Evolutionary conservation across 192 early-diverging fungal species (phyloP), one percentile per base, ranked within the genome.

Genomic region (Umbelopsis ramanniana): DNA sequence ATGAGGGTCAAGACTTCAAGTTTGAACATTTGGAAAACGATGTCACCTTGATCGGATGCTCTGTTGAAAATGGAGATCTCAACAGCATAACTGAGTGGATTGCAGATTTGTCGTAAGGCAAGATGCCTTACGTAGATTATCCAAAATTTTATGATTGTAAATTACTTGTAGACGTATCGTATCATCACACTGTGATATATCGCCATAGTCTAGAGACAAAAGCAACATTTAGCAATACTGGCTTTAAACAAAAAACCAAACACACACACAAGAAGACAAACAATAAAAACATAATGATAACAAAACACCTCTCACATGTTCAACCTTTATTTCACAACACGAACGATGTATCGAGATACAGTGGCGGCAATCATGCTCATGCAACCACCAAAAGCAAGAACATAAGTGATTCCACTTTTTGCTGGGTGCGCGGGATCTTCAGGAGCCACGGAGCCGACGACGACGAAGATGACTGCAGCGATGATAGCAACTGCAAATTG

Each of bases 401-500:
- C 88, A 77, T 87, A 89, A 9, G 89, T 89, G 23, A 92, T 84
- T 2, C 78, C 72, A 7, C 73, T 74, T 7, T 33, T 46, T 37
- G 72, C 68, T 43, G 46, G 75, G 6, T 67, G 29, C 46, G 57
- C 67, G 6, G 68, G 35, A 11, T 68, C 67, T 12, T 71, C 66
- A 26, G 71, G 74, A n/a, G 68, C 35, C n/a, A 52, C 54, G 2
- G 69, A 21, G 37, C 79, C 88, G 77, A 93, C 91, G 23, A 94
- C 72, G 6, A 92, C 76, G 76, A 90, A 81, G 8, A 81, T 76
- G 22, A 76, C 5, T 10, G 79, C 87, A 71, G 89, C 89, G 23
- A 94, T 79, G 48, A 95, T 76, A 11, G 93, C 93, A n/a, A 90
- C 89, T 4, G 90, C 79, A 76, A 99, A 95, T 79, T 99, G 97